Percentiles rank a stretch among this genome's conserved stretches.
These are phyloP conservation scores for Sclerospora graminicola DNA, from an alignment of 352 stramenopile genomes.

Conservation along the genomic window DNA sequence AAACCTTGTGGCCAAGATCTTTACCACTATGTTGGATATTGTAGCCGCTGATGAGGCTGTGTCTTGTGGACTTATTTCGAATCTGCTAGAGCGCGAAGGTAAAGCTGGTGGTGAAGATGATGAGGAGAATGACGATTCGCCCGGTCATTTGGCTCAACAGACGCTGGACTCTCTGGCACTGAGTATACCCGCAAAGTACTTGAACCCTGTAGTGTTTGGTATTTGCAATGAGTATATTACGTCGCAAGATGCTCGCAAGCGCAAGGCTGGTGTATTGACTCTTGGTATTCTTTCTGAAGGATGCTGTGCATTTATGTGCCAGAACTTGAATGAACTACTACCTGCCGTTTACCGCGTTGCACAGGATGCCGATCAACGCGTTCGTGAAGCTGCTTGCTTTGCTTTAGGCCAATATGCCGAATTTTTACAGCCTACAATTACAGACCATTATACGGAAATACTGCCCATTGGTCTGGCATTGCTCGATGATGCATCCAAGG, in stretches of 20 bases:
- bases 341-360: slow-evolving; percentile 87
- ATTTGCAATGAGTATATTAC: slow-evolving; percentile 87
- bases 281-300: slow-evolving; percentile 96
- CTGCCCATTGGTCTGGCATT: slow-evolving; percentile 93
- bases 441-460: slow-evolving; percentile 91
- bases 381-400: slow-evolving; percentile 96
- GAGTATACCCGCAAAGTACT: slow-evolving; percentile 72
- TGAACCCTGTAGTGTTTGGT: slow-evolving; percentile 66
- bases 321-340: slow-evolving; percentile 91
- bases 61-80: slow-evolving; percentile 77
- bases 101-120: slow-evolving; percentile 47
- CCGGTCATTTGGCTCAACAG: slow-evolving; percentile 74
- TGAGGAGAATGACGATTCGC: slow-evolving; percentile 72
- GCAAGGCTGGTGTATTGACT: slow-evolving; percentile 94
- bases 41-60: slow-evolving; percentile 65
- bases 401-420: slow-evolving; percentile 97
- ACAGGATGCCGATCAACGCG: slow-evolving; percentile 87
- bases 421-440: slow-evolving; percentile 96
- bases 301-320: slow-evolving; percentile 91
- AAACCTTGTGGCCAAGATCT: slow-evolving; percentile 72
- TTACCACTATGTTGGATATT: slow-evolving; percentile 81
- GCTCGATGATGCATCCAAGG: slow-evolving; percentile 89
- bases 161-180: slow-evolving; percentile 78
- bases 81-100: slow-evolving; percentile 60
- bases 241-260: slow-evolving; percentile 79